A percentile compares a stretch with the other conserved stretches of the same genome.
phyloP scores from a whole-genome alignment of 129 eudicot genomes.

The Lactuca saligna region DNA sequence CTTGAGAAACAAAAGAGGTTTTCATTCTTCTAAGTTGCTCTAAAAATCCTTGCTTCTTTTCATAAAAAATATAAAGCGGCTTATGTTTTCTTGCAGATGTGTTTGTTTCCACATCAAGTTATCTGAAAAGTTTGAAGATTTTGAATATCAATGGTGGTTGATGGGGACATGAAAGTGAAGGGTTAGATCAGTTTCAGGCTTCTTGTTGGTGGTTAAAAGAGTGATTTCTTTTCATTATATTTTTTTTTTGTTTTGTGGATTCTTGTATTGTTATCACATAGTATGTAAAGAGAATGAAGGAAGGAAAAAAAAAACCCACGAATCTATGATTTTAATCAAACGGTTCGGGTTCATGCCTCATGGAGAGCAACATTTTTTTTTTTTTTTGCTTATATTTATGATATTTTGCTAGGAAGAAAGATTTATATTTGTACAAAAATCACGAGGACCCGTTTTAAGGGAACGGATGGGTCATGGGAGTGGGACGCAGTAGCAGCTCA shows the following conservation, averaged over 20 bases:
- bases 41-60: neutral
- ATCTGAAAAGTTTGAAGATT: constrained; percentile 16
- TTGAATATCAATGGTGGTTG: constrained; percentile 17
- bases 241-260: constrained; percentile 17
- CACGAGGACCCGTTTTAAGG: neutral
- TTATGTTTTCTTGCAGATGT: neutral
- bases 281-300: constrained; percentile 30
- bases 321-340: constrained; percentile 28
- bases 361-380: neutral
- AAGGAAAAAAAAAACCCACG: neutral
- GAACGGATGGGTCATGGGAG: neutral
- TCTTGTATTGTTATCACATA: constrained; percentile 7
- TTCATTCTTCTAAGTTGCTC: constrained; percentile 21
- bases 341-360: constrained; percentile 23
- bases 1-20: constrained; percentile 39
- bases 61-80: neutral
- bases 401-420: neutral
- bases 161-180: constrained; percentile 26
- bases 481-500: no score
- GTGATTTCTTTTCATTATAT: constrained; percentile 6
- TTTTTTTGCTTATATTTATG: neutral
- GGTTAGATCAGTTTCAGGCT: constrained; percentile 23
- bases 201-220: constrained; percentile 14
- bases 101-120: constrained; percentile 10
- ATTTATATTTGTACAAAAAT: neutral